Base-by-base conservation (phyloP, 164 flowering plant genomes). In the Liquidambar formosana region DNA sequence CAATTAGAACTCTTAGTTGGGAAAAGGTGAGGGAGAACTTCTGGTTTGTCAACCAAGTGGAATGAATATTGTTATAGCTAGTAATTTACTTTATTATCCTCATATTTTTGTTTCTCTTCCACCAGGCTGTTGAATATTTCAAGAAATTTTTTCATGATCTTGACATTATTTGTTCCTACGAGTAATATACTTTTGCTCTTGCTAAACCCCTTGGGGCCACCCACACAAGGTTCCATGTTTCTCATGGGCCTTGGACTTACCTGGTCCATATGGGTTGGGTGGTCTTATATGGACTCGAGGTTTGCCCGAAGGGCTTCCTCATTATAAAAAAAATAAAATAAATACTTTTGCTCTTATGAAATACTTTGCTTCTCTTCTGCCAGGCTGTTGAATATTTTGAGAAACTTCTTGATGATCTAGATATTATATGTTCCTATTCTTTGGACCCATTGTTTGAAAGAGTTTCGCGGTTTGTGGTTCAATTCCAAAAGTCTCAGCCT, bases 381-480 rank as follows among this genome's bases (percentile, higher is more conserved):
- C 88, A 95, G 99, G 95, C 96, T 57, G 51, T 86, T 78, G 82
- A 90, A 61, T 95, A 95, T 79, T 95, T 91, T 75, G 75, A 81
- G 76, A 93, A 92, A 82, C 97, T 95, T 70, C 89, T 95, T 67
- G 85, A 79, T 76, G 94, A 95, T 86, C 78, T 95, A 28, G 93
- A 89, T 25, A 62, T 72, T 38, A 71, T 95, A 46, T 91, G 99
- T 81, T 88, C 93, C 26, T 85, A 77, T 75, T 75, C 94, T 10
- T 65, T 91, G 78, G 91, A 91, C 66, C 84, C 87, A 41, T 67
- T 61, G 13, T 71, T 89, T 28, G 97, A 91, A 79, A 80, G 64
- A 75, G 80, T 87, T 64, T 67, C 93, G 77, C 86, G 61, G 49
- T 93, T 89, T 81, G 84, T 95, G 73, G 90, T 85, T 74, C 85